Percentiles rank a stretch among this genome's conserved stretches.
phyloP scores from a whole-genome alignment of 2,329 filamentous ascomycete genomes.

The Saccharata proteae region DNA sequence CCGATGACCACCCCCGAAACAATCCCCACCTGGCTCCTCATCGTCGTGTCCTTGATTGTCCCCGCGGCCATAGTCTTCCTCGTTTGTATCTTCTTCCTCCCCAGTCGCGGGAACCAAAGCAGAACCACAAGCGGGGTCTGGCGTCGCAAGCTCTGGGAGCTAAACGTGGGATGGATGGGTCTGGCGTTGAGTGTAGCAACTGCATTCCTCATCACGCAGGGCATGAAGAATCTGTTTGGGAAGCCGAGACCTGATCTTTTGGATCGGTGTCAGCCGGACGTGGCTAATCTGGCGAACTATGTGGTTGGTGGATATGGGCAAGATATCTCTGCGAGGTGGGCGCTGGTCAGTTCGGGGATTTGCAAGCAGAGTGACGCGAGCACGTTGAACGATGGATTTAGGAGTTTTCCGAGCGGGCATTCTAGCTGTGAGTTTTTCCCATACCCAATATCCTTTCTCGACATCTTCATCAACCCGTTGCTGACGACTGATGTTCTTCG shows the following conservation, averaged over 20 bases:
- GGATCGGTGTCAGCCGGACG: conserved; percentile 63
- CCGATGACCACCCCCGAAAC: conserved; percentile 61
- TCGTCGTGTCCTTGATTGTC: conserved; percentile 49
- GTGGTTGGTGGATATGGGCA: conserved; percentile 50
- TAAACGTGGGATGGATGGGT: conserved; percentile 73
- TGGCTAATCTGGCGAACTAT: conserved; percentile 43
- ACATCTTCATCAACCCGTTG: background rate
- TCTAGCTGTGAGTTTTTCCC: conserved; percentile 49
- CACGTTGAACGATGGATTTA: conserved; percentile 67
- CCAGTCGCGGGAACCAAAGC: conserved; percentile 54
- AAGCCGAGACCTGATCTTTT: conserved; percentile 54
- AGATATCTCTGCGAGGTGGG: conserved; percentile 43
- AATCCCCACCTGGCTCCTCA: conserved; percentile 53
- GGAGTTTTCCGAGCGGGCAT: conserved; percentile 72
- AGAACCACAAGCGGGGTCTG: conserved; percentile 54
- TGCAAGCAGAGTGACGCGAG: conserved; percentile 54
- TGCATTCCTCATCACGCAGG: conserved; percentile 71
- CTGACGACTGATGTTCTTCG: conserved; percentile 1
- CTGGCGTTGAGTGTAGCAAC: conserved; percentile 59
- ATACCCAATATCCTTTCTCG: no score
- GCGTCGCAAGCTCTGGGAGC: conserved; percentile 81
- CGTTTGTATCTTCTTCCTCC: conserved; percentile 57
- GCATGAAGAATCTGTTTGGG: conserved; percentile 65
- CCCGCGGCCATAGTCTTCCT: conserved; percentile 59
- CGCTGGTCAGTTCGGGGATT: conserved; percentile 63